Conservation (phyloP, 352 stramenopile species). For the Phytophthora fragariae region DNA sequence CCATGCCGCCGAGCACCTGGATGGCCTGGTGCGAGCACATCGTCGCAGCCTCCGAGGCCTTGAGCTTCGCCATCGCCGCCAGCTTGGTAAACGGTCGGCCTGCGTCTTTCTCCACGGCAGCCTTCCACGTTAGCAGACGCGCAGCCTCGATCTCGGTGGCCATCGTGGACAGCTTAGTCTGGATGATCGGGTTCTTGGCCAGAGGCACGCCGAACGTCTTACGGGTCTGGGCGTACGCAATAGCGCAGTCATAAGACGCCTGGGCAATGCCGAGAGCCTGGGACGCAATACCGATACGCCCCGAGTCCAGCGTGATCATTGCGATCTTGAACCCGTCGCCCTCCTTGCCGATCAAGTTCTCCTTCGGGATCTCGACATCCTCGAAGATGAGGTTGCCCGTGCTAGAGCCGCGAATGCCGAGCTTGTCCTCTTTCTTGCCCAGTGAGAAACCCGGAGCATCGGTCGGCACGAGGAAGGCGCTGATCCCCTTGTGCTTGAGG, state of each 20-base stretch:
- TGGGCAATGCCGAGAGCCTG: slow-evolving; percentile 97
- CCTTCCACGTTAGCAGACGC: slow-evolving; percentile 95
- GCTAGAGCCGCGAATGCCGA: slow-evolving; percentile 97
- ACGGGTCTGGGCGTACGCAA: slow-evolving; percentile 95
- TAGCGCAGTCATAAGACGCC: slow-evolving; percentile 95
- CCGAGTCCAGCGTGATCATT: slow-evolving; percentile 94
- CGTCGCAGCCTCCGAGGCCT: slow-evolving; percentile 95
- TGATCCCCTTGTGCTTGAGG: slow-evolving; percentile 96
- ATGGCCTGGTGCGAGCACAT: slow-evolving; percentile 97
- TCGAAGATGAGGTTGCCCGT: slow-evolving; percentile 98
- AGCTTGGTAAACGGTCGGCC: slow-evolving; percentile 93
- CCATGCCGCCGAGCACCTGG: slow-evolving; percentile 95
- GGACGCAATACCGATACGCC: slow-evolving; percentile 95
- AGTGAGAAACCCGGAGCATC: slow-evolving; percentile 94
- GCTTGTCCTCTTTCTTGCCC: slow-evolving; percentile 98
- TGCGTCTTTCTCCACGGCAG: slow-evolving; percentile 92
- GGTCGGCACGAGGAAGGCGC: slow-evolving; percentile 95
- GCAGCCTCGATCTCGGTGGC: slow-evolving; percentile 92
- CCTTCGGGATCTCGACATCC: slow-evolving; percentile 92
- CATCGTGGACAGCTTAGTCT: slow-evolving; percentile 96
- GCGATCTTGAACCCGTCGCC: slow-evolving; percentile 93
- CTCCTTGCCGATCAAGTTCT: slow-evolving; percentile 84
- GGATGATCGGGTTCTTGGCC: slow-evolving; percentile 88
- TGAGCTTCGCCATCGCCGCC: slow-evolving; percentile 97
- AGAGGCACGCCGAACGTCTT: slow-evolving; percentile 96